Base-by-base conservation (phyloP, 495 filamentous ascomycete genomes). In the Lophium mytilinum region DNA sequence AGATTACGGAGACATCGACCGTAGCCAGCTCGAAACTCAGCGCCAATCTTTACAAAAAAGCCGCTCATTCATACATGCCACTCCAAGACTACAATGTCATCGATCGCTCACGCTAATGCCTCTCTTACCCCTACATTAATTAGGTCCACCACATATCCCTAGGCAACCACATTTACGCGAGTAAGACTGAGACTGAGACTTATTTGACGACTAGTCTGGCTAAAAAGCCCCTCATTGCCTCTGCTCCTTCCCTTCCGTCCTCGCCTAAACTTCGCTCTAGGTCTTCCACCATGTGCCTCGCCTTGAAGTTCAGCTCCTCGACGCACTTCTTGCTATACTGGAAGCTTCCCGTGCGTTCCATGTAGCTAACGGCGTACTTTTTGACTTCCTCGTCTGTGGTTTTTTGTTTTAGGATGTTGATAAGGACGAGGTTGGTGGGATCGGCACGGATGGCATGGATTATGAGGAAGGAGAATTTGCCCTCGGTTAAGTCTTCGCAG, bases 391-490 rank as follows among this genome's bases (percentile, higher is more conserved):
- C 84, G 63, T 95, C 86, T 30, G 74, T 80, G 0, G 92, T 89
- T 70, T 87, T 89, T 69, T 97, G 93, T 71, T 88, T 87, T 18
- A 98, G 74, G 45, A 97, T 97, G 63, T 93, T 96, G 58, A 95
- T 75, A 45, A 98, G 78, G 67, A 92, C 87, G 33, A 85, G 79
- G 66, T 95, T 91, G 9, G 72, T 72, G 4, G 88, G 87, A 68
- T 91, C 80, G 35, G 84, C 75, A 60, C 91, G 87, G 60, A 98
- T 94, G 68, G 86, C 86, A 72, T 98, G 92, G 57, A 98, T 96
- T 63, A 98, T 87, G 6, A 92, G 92, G 68, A 95, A 97, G 24
- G 86, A 91, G 75, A 97, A 98, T 79, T 98, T 98, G 41, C 93
- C 93, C 74, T 98, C 93, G 0, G 92, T 96, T 59, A 98, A 72